Evolutionary conservation across 345 rosid genomes (phyloP).

Genomic region (Hibiscus tridactylites): DNA sequence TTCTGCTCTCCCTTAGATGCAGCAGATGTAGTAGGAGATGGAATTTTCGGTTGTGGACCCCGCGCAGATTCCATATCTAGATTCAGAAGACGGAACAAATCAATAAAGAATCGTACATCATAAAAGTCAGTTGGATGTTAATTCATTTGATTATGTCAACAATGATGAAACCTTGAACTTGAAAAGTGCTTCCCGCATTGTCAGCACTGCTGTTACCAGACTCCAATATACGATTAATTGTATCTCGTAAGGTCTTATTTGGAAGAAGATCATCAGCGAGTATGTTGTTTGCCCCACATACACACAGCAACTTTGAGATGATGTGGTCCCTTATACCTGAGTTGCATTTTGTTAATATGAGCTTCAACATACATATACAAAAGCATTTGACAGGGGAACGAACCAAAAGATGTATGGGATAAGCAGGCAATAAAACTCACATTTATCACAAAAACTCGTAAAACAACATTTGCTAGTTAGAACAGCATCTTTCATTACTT

Average conservation of each 20-base stretch:
- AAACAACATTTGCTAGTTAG: constrained; percentile 93
- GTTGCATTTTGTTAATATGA: constrained; percentile 11
- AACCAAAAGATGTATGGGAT: neutral
- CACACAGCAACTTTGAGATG: constrained; percentile 65
- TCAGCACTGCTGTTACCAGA: constrained; percentile 84
- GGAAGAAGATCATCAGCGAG: constrained; percentile 97
- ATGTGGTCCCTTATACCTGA: constrained; percentile 85
- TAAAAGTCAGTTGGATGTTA: constrained; percentile 2
- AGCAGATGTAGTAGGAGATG: constrained; percentile 68
- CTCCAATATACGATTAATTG: constrained; percentile 87
- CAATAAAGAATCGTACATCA: constrained; percentile 8
- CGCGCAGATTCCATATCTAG: constrained; percentile 81
- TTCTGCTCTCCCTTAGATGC: constrained; percentile 66
- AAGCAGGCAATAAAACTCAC: constrained; percentile 28
- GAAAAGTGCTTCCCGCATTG: constrained; percentile 69
- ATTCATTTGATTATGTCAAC: neutral
- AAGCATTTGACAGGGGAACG: neutral
- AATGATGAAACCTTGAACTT: constrained; percentile 64
- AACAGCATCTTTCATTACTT: constrained; percentile 90
- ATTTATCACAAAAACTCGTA: constrained; percentile 76
- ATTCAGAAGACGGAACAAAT: constrained; percentile 12
- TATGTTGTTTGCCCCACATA: constrained; percentile 74
- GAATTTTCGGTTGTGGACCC: constrained; percentile 55
- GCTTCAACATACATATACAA: constrained; percentile 2
- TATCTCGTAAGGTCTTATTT: constrained; percentile 87